These are phyloP conservation scores for Ajuga chamaepitys DNA, from an alignment of 257 asterid genomes.

Conservation along the genomic window DNA sequence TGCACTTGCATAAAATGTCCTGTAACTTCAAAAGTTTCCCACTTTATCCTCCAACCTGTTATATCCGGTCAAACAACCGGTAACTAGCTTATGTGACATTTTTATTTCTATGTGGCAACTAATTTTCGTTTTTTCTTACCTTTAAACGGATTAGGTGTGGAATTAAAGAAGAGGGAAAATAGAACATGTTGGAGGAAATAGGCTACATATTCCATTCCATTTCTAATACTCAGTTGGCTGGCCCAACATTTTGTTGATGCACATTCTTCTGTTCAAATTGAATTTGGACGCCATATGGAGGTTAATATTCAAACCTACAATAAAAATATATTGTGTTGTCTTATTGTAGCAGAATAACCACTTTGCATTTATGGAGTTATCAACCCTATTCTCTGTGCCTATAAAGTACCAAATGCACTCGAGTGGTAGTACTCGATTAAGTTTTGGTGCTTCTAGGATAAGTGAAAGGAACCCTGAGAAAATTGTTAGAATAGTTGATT, in stretches of 20 bases:
- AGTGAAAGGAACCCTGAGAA: conserved; percentile 24
- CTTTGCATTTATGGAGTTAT: conserved; percentile 28
- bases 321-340: conserved; percentile 22
- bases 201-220: no score
- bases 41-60: no score
- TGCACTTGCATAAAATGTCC: no score
- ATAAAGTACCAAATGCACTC: conserved; percentile 35
- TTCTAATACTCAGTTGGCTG: conserved; percentile 15
- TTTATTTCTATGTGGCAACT: no score
- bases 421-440: conserved; percentile 20
- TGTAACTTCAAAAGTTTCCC: no score
- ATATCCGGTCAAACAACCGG: no score
- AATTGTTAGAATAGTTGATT: conserved; percentile 22
- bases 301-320: conserved; percentile 25
- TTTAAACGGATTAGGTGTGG: no score
- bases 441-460: conserved; percentile 20
- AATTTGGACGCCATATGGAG: conserved; percentile 27
- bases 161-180: no score
- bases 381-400: conserved; percentile 38
- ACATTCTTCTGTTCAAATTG: conserved; percentile 19
- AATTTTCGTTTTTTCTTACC: no score
- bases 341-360: conserved; percentile 25
- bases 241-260: conserved; percentile 21
- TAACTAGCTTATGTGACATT: no score
- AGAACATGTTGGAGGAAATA: no score